Evolutionary conservation across 805 yeast species (phyloP).

Genomic region (Yamadazyma sp.): DNA sequence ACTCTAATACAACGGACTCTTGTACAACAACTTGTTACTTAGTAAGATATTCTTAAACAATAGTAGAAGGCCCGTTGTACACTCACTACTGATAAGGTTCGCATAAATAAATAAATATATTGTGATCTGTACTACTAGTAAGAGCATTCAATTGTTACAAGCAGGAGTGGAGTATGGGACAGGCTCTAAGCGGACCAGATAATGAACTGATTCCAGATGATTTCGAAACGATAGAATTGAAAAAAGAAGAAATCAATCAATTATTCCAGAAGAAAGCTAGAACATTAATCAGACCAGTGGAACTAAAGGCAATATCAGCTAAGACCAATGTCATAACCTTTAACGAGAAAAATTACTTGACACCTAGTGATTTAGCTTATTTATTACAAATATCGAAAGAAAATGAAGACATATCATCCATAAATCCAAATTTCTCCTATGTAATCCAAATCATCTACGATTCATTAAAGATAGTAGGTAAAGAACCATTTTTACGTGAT

Average conservation of each 20-base stretch:
- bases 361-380: conserved; percentile 19
- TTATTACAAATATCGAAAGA: conserved; percentile 18
- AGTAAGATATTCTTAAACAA: too few relatives aligned
- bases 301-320: conserved; percentile 16
- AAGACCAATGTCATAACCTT: conserved; percentile 14
- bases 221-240: conserved; percentile 1
- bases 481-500: conserved; percentile 48
- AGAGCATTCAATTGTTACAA: not conserved
- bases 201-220: not conserved
- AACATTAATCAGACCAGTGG: conserved; percentile 17
- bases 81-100: too few relatives aligned
- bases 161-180: conserved; percentile 17
- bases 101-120: too few relatives aligned
- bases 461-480: conserved; percentile 41
- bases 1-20: too few relatives aligned
- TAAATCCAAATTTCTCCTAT: conserved; percentile 4
- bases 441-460: conserved; percentile 31
- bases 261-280: conserved; percentile 18
- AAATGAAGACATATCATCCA: conserved; percentile 5
- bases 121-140: not conserved
- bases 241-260: conserved; percentile 17
- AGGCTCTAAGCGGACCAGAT: conserved; percentile 7
- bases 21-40: too few relatives aligned
- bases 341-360: conserved; percentile 14
- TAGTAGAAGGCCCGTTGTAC: too few relatives aligned